Evolutionary conservation across 129 eudicot genomes (phyloP).

Genomic region (Flaveria linearis): DNA sequence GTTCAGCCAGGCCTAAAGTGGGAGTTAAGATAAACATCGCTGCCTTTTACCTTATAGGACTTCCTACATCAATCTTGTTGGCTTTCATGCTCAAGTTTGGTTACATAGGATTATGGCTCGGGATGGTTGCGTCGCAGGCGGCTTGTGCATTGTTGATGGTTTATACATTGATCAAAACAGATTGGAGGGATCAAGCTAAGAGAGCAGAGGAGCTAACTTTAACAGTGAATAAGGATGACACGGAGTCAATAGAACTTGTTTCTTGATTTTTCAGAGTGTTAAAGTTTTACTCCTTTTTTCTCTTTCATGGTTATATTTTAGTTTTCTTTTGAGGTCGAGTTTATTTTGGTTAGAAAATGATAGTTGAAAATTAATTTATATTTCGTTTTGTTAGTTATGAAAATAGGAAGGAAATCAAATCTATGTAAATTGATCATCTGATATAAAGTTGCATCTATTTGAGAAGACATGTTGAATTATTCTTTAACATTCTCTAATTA

Average conservation of each 20-base stretch:
- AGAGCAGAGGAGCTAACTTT: conserved; percentile 61
- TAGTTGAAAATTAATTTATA: neutral
- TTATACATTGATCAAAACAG: conserved; percentile 46
- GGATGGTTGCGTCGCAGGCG: conserved; percentile 58
- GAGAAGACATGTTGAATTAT: too few relatives aligned
- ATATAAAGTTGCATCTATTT: too few relatives aligned
- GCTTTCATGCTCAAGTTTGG: conserved; percentile 53
- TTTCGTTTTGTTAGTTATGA: conserved; percentile 10
- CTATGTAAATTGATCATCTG: neutral
- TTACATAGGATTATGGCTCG: conserved; percentile 66
- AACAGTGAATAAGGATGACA: conserved; percentile 35
- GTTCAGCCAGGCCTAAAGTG: conserved; percentile 63
- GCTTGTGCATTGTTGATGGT: conserved; percentile 61
- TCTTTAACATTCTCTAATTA: too few relatives aligned
- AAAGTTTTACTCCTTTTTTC: neutral
- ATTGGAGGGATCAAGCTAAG: conserved; percentile 62
- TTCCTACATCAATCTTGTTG: conserved; percentile 53
- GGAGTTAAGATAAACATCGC: conserved; percentile 59
- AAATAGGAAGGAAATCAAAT: conserved; percentile 9
- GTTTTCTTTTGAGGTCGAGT: neutral
- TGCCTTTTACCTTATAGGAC: conserved; percentile 66
- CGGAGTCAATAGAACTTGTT: conserved; percentile 44
- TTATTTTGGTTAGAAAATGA: neutral
- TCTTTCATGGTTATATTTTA: neutral
- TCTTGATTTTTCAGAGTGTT: conserved; percentile 17